Base-by-base conservation (phyloP, 2,329 filamentous ascomycete species). In the Lachnellula subtilissima region DNA sequence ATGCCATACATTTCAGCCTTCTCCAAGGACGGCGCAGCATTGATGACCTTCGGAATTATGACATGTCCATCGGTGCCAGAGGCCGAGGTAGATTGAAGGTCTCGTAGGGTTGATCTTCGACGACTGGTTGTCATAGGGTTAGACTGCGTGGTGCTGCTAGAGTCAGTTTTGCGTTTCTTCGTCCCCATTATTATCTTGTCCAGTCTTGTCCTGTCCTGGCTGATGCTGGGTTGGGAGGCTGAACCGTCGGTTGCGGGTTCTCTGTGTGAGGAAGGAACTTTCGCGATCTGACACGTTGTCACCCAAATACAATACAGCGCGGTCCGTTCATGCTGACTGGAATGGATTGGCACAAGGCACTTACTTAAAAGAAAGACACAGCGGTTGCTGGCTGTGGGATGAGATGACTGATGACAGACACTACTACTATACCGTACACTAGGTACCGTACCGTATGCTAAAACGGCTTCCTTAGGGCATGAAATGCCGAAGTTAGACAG, bases 1-100 rank as follows among this genome's bases (percentile, higher is more conserved):
- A 80, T 80, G 60, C 78, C 78, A 70, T 79, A 80, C 71, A 78
- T 74, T 61, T 80, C 74, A 58, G 78, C 78, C 71, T 80, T 79
- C 67, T 80, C 77, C 64, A 81, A 72, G 5, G 78, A 78, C 35
- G 78, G 77, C 39, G 72, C 76, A 55, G 78, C 78, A 67, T 81
- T 79, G 67, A 81, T 81, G 55, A 80, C 75, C 66, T 80, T 79
- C 15, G 72, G 78, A 58, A 67, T 74, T 64, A 68, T 69, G 61
- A 67, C 58, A 61, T 67, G 69, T 61, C 70, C 71, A 70, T 73
- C 72, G 63, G 65, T 69, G 42, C 42, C 17, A 22, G 70, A 62
- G 65, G 70, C 67, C 58, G 73, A 69, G 56, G 76, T 73, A 62
- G 73, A 72, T 65, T 71, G 66, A 4, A 70, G 60, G 52, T 78